Evolutionary conservation across 768 basidiomycete species (phyloP).

Genomic region (Strobilomyces echinocephalus): DNA sequence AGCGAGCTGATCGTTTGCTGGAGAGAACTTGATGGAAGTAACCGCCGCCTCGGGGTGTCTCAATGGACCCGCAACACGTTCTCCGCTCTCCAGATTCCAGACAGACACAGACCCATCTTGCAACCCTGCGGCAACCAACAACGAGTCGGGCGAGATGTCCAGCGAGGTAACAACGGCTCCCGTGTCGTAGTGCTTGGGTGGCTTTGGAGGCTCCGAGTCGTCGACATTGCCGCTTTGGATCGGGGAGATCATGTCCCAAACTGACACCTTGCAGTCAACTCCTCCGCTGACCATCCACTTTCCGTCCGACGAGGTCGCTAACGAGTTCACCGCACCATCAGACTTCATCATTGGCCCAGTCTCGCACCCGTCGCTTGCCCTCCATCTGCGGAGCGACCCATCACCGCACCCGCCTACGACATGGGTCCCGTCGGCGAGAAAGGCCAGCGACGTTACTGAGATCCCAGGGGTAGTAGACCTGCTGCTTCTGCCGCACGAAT

Average conservation of each 20-base stretch:
- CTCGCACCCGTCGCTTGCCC: not conserved
- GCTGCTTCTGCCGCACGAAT: too few species aligned
- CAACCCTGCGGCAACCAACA: not conserved
- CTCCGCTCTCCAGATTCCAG: not conserved
- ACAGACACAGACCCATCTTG: slow-evolving; percentile 1
- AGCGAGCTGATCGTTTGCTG: slow-evolving; percentile 2
- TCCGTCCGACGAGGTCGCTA: slow-evolving; percentile 6
- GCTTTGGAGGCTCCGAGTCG: not conserved
- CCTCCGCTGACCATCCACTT: slow-evolving; percentile 8
- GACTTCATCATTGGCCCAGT: not conserved
- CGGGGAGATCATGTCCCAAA: slow-evolving; percentile 1
- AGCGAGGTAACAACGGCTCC: not conserved
- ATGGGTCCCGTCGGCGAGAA: slow-evolving; percentile 6
- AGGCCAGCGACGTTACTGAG: slow-evolving; percentile 3
- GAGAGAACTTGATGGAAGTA: slow-evolving; percentile 8
- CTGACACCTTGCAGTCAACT: not conserved
- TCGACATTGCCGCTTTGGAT: not conserved
- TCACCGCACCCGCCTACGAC: slow-evolving; percentile 3
- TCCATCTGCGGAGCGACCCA: slow-evolving; percentile 9
- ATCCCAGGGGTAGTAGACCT: not conserved
- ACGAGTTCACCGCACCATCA: not conserved
- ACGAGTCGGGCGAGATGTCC: slow-evolving; percentile 4
- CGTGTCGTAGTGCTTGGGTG: not conserved
- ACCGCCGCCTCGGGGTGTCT: not conserved
- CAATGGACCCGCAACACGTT: not conserved